Evolutionary conservation across 129 eudicot genomes (phyloP).

Genomic region (Tagetes patula): DNA sequence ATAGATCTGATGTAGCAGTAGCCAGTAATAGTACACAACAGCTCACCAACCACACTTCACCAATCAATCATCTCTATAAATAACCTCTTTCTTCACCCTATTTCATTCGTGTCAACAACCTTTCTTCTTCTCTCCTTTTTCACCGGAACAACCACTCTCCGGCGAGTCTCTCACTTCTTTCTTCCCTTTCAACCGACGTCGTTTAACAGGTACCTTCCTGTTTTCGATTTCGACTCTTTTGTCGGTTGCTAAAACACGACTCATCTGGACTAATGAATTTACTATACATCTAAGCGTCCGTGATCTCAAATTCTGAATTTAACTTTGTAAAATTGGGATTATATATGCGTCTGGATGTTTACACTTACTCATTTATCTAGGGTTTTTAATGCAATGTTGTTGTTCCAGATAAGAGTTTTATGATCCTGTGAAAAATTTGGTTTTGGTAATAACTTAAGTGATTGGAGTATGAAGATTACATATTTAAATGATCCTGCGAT

Average conservation of each 20-base stretch:
- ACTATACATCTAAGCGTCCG: not conserved
- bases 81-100: not conserved
- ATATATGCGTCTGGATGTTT: not conserved
- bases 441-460: not conserved
- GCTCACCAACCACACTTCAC: not conserved
- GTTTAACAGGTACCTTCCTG: not conserved
- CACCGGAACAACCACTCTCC: not conserved
- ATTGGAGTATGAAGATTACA: not conserved
- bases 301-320: not conserved
- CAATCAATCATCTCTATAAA: not conserved
- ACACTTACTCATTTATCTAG: not conserved
- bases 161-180: not conserved
- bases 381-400: not conserved
- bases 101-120: not conserved
- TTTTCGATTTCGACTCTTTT: not conserved
- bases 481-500: not conserved
- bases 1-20: not conserved
- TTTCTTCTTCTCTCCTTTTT: not conserved
- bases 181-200: not conserved
- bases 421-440: not conserved
- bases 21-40: too few relatives aligned
- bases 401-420: not conserved
- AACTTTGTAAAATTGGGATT: not conserved
- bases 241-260: not conserved
- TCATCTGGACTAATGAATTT: not conserved